These are phyloP conservation scores for Ichthyophthirius multifiliis DNA, from an alignment of 169 alveolate species.

Conservation along the genomic window DNA sequence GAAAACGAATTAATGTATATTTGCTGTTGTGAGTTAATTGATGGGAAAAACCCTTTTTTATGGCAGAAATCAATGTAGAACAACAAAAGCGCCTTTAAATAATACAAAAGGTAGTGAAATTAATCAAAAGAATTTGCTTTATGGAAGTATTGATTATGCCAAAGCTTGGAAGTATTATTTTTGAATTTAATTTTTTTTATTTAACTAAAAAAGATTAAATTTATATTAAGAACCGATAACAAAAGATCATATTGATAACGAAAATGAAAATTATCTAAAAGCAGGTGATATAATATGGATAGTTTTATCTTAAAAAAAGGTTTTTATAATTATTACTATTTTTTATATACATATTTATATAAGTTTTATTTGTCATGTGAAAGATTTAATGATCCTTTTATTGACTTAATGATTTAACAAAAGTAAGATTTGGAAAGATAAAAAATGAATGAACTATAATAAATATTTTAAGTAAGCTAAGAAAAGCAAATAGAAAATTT, in stretches of 20 bases:
- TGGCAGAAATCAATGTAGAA: background rate
- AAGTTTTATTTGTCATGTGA: background rate
- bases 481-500: background rate
- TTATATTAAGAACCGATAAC: background rate
- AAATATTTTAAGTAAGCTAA: background rate
- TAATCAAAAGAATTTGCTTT: background rate
- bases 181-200: background rate
- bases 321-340: background rate
- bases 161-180: background rate
- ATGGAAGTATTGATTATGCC: background rate
- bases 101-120: background rate
- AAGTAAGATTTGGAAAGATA: no score
- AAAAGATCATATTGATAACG: background rate
- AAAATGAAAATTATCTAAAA: background rate
- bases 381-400: background rate
- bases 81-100: background rate
- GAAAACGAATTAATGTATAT: slow-evolving; percentile 39
- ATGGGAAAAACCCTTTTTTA: slow-evolving; percentile 40
- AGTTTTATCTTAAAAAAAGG: background rate
- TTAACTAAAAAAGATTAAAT: background rate
- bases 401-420: background rate
- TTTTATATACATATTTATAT: background rate
- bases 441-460: no score
- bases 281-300: slow-evolving; percentile 16
- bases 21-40: slow-evolving; percentile 17